These are phyloP conservation scores for Spathaspora girioi DNA, from an alignment of 805 yeast genomes.

Conservation along the genomic window DNA sequence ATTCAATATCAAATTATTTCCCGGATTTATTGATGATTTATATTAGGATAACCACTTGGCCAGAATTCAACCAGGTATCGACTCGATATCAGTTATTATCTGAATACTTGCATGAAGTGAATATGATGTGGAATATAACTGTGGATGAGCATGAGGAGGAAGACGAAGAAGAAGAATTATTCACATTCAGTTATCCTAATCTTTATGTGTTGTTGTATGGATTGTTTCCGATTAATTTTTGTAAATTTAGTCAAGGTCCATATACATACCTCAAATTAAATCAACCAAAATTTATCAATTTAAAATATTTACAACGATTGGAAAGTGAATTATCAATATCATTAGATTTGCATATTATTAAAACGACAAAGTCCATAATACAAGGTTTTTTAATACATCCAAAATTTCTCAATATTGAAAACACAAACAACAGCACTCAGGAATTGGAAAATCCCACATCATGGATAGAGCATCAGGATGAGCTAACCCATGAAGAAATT, in stretches of 20 bases:
- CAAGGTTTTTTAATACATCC: conserved; percentile 47
- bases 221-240: conserved; percentile 49
- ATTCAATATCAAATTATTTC: conserved; percentile 26
- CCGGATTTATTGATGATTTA: conserved; percentile 43
- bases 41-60: conserved; percentile 34
- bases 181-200: conserved; percentile 24
- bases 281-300: conserved; percentile 12
- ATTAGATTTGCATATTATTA: conserved; percentile 6
- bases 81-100: conserved; percentile 9
- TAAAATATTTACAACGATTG: conserved; percentile 6
- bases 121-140: conserved; percentile 16
- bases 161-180: conserved; percentile 10
- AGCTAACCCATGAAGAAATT: conserved; percentile 18
- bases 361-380: conserved; percentile 21
- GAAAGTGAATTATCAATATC: conserved; percentile 1
- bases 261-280: conserved; percentile 19
- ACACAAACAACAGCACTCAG: conserved; percentile 9
- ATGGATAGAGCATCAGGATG: conserved; percentile 16
- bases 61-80: conserved; percentile 10
- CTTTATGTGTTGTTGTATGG: conserved; percentile 55
- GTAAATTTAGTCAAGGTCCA: conserved; percentile 42
- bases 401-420: conserved; percentile 29
- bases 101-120: conserved; percentile 5
- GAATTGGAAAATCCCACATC: conserved; percentile 17
- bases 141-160: conserved; percentile 10